Conservation (phyloP, 345 rosid genomes). For the Lepidium aucheri region DNA sequence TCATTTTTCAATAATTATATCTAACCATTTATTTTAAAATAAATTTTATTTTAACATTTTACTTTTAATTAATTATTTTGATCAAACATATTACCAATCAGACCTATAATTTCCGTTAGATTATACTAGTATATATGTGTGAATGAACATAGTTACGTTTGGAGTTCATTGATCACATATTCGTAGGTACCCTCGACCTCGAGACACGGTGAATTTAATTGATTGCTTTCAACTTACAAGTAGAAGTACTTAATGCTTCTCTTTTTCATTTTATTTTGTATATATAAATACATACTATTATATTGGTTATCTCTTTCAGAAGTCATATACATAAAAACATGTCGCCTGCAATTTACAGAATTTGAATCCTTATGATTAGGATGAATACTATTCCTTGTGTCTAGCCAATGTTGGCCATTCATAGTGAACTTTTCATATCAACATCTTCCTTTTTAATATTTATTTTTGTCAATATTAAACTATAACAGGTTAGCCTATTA, state of each 20-base stretch:
- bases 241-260: not conserved
- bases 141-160: conserved; percentile 3
- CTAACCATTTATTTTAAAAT: no score
- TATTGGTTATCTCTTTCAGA: not conserved
- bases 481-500: no score
- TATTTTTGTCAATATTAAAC: no score
- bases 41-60: no score
- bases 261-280: no score
- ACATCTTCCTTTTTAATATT: not conserved
- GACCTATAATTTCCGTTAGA: no score
- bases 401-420: conserved; percentile 1
- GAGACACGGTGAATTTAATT: conserved; percentile 20
- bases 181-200: conserved; percentile 1
- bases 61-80: no score
- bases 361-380: conserved; percentile 11
- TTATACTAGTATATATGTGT: not conserved
- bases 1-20: no score
- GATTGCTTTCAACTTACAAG: conserved; percentile 1
- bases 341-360: conserved; percentile 6
- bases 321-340: conserved; percentile 4
- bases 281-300: not conserved
- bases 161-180: conserved; percentile 2
- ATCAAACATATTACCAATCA: no score
- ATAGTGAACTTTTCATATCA: not conserved
- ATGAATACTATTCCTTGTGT: conserved; percentile 6